Evolutionary conservation across 1,284 basidiomycete species (phyloP).

Genomic region (Austropuccinia psidii): DNA sequence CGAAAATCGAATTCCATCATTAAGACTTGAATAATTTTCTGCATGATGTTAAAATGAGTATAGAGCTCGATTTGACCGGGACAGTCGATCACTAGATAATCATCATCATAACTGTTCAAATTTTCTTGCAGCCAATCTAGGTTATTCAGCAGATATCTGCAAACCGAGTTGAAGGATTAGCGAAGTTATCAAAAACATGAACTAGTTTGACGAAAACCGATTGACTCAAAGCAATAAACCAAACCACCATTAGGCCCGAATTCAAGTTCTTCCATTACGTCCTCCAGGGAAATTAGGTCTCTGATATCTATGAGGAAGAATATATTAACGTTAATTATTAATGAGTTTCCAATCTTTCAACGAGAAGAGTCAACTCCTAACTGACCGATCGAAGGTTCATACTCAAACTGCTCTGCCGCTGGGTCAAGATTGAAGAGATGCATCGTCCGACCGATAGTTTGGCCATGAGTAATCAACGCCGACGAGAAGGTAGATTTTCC

Average conservation of each 20-base stretch:
- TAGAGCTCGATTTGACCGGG: constrained; percentile 99
- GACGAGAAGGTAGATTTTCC: constrained; percentile 95
- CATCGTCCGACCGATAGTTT: constrained; percentile 68
- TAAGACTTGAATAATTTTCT: constrained; percentile 65
- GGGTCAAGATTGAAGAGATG: constrained; percentile 98
- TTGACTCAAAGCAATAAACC: constrained; percentile 98
- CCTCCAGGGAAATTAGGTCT: constrained; percentile 83
- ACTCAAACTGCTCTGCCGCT: constrained; percentile 88
- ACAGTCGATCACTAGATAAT: constrained; percentile 97
- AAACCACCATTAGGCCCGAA: constrained; percentile 96
- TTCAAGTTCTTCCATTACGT: constrained; percentile 91
- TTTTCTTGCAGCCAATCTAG: constrained; percentile 99
- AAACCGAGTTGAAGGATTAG: constrained; percentile 26
- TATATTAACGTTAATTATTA: neutral
- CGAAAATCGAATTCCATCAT: constrained; percentile 39
- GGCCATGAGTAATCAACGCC: constrained; percentile 82
- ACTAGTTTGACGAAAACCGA: constrained; percentile 41
- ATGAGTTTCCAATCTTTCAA: neutral
- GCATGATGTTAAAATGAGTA: constrained; percentile 94
- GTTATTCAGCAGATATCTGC: constrained; percentile 87
- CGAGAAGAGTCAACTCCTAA: neutral
- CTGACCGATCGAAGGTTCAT: constrained; percentile 65
- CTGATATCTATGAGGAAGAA: constrained; percentile 63
- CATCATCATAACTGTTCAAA: constrained; percentile 85
- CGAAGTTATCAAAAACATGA: constrained; percentile 48